Evolutionary conservation across 2,329 filamentous ascomycete species (phyloP).

Genomic region (Xylariaceae sp.): DNA sequence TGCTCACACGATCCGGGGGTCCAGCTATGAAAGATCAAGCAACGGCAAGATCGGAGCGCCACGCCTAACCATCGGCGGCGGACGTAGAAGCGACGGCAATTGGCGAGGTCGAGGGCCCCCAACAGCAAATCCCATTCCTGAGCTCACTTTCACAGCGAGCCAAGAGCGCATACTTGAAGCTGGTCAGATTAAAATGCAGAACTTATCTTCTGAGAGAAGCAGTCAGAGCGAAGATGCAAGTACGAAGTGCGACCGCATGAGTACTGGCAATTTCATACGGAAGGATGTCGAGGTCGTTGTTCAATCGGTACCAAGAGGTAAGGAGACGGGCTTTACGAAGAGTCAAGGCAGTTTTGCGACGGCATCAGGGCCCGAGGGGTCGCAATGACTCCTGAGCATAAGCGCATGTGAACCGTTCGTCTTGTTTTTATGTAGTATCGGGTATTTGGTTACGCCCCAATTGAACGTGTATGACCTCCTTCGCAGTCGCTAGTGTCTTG

Average conservation of each 20-base stretch:
- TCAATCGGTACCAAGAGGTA: slow-evolving; percentile 1
- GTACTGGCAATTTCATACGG: slow-evolving; percentile 9
- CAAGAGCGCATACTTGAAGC: slow-evolving; percentile 40
- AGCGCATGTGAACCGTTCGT: too few species aligned
- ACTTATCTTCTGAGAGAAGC: slow-evolving; percentile 17
- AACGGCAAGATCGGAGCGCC: slow-evolving; percentile 25
- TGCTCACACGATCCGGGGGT: slow-evolving; percentile 33
- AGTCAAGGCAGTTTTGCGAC: not conserved
- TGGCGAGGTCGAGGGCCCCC: slow-evolving; percentile 21
- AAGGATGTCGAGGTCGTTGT: slow-evolving; percentile 16
- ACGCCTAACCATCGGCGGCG: slow-evolving; percentile 36
- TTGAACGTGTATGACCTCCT: too few species aligned
- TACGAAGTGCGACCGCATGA: not conserved
- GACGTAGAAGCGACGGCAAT: slow-evolving; percentile 23
- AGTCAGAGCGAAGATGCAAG: not conserved
- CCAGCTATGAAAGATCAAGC: slow-evolving; percentile 34
- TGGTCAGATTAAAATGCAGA: slow-evolving; percentile 32
- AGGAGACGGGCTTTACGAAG: not conserved
- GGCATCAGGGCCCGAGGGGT: too few species aligned
- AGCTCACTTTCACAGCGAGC: slow-evolving; percentile 39
- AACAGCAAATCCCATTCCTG: slow-evolving; percentile 33
- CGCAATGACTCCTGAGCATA: too few species aligned
- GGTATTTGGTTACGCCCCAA: too few species aligned
- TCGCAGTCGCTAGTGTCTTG: too few species aligned
- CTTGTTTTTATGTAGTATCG: too few species aligned